These are phyloP conservation scores for Phanerochaete sordida DNA, from an alignment of 768 basidiomycete species.

Conservation along the genomic window DNA sequence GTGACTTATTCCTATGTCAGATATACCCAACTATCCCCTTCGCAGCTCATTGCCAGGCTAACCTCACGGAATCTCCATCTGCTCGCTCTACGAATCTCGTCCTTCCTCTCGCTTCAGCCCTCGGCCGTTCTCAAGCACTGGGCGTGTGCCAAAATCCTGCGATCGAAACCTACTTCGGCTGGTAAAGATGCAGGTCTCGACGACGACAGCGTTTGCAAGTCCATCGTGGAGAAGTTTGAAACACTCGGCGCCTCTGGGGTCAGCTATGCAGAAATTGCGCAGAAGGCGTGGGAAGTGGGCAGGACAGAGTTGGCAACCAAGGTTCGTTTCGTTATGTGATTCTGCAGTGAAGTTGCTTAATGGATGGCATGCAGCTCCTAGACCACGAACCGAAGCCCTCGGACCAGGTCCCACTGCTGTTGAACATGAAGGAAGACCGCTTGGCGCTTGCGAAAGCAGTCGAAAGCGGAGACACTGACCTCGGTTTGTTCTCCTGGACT, in stretches of 20 bases:
- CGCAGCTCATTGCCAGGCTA: constrained; percentile 77
- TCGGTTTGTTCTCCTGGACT: constrained; percentile 50
- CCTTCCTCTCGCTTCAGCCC: constrained; percentile 77
- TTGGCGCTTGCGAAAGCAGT: constrained; percentile 86
- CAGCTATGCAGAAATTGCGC: constrained; percentile 93
- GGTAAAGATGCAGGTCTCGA: constrained; percentile 52
- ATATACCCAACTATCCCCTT: constrained; percentile 77
- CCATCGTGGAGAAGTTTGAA: constrained; percentile 90
- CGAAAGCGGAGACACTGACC: constrained; percentile 92
- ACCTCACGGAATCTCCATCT: constrained; percentile 88
- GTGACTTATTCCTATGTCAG: constrained; percentile 35
- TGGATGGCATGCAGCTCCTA: constrained; percentile 53
- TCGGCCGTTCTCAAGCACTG: constrained; percentile 91
- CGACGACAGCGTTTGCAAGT: constrained; percentile 74
- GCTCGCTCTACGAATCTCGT: constrained; percentile 86
- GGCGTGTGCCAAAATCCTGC: constrained; percentile 89
- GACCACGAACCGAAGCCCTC: constrained; percentile 86
- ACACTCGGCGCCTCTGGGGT: constrained; percentile 74
- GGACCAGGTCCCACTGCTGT: constrained; percentile 89
- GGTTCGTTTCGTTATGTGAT: constrained; percentile 36
- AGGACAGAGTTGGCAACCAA: constrained; percentile 78
- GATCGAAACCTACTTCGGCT: constrained; percentile 55
- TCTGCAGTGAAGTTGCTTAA: not conserved
- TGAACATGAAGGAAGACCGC: constrained; percentile 93
- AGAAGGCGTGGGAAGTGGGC: constrained; percentile 89